Evolutionary conservation across 345 rosid species (phyloP).

Genomic region (Pistacia integerrima): DNA sequence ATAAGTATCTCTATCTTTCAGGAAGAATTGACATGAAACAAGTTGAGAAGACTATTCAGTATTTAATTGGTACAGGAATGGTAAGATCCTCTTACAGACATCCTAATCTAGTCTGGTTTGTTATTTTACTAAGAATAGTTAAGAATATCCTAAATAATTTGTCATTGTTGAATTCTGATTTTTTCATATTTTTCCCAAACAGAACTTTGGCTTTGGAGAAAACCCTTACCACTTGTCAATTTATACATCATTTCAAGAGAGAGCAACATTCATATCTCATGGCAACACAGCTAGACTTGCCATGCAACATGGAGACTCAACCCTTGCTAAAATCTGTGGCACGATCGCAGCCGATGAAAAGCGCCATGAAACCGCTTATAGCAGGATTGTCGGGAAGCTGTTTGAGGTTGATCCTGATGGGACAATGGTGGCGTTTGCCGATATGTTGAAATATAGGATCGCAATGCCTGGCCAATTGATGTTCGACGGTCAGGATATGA

Average conservation of each 20-base stretch:
- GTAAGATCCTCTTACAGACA: constrained; percentile 29
- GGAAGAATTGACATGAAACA: constrained; percentile 69
- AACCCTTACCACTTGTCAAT: constrained; percentile 40
- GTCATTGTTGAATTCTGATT: too few relatives aligned
- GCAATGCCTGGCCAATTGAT: constrained; percentile 38
- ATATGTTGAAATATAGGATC: constrained; percentile 43
- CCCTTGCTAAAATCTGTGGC: constrained; percentile 43
- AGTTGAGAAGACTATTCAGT: constrained; percentile 66
- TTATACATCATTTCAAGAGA: constrained; percentile 47
- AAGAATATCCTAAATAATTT: too few relatives aligned
- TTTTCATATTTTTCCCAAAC: neutral
- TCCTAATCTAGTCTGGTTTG: too few relatives aligned
- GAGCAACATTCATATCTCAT: constrained; percentile 49
- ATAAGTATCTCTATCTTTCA: constrained; percentile 61
- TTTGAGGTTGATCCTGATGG: constrained; percentile 45
- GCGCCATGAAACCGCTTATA: constrained; percentile 41
- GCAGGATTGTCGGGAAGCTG: constrained; percentile 36
- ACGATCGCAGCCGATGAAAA: constrained; percentile 39
- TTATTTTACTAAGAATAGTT: too few relatives aligned
- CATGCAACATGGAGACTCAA: constrained; percentile 37
- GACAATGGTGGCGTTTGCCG: constrained; percentile 32
- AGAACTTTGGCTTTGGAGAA: constrained; percentile 32
- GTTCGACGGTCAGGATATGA: constrained; percentile 37
- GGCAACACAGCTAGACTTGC: constrained; percentile 40
- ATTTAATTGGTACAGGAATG: constrained; percentile 70